These are phyloP conservation scores for Cordyceps cicadae DNA, from an alignment of 2,329 filamentous ascomycete species.

Conservation along the genomic window DNA sequence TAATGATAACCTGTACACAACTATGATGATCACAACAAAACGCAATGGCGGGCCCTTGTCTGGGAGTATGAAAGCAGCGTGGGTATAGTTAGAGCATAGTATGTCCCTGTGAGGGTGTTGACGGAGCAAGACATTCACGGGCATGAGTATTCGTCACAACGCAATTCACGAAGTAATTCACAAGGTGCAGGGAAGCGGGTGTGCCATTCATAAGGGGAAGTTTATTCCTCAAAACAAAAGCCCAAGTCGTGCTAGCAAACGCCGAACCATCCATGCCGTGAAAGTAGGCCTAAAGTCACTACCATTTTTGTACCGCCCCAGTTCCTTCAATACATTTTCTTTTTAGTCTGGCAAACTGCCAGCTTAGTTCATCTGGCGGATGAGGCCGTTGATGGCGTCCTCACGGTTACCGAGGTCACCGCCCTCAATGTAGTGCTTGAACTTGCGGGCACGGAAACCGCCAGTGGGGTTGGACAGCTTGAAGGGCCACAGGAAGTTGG, in stretches of 20 bases:
- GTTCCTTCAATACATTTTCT: constrained; percentile 23
- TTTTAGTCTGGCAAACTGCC: constrained; percentile 18
- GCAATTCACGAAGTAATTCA: constrained; percentile 19
- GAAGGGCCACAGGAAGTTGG: constrained; percentile 99
- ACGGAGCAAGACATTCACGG: constrained; percentile 2
- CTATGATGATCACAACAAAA: not conserved
- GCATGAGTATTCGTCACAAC: not conserved
- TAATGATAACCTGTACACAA: not conserved
- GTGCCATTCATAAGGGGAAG: constrained; percentile 31
- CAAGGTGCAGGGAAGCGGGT: constrained; percentile 25
- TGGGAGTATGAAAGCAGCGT: no score
- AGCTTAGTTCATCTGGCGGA: constrained; percentile 95
- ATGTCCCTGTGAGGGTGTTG: no score
- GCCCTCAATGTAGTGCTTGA: constrained; percentile 98
- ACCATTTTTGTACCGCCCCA: constrained; percentile 8
- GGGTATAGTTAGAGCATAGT: no score
- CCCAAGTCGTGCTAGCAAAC: constrained; percentile 32
- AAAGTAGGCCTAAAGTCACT: constrained; percentile 8
- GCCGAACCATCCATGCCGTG: constrained; percentile 23
- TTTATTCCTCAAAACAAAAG: constrained; percentile 28
- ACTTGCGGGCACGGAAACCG: constrained; percentile 93
- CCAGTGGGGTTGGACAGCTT: constrained; percentile 98
- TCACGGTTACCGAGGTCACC: constrained; percentile 98
- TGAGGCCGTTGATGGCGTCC: constrained; percentile 92
- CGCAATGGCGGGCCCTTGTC: no score